phyloP scores from a whole-genome alignment of 768 basidiomycete species.

The Suillus sp. region DNA sequence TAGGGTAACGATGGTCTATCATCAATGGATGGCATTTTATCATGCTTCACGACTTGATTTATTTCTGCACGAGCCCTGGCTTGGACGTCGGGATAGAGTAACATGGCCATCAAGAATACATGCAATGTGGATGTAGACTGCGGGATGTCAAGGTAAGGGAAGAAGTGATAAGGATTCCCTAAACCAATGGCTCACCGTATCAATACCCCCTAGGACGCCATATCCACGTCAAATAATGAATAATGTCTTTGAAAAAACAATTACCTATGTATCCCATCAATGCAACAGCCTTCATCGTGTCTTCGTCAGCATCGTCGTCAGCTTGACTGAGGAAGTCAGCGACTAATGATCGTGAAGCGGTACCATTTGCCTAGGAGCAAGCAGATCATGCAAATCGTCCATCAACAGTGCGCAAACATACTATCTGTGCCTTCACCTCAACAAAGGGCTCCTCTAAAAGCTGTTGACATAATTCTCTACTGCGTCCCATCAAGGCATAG shows the following conservation, averaged over 20 bases:
- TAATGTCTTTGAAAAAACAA: too few relatives aligned
- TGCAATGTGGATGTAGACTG: constrained; percentile 23
- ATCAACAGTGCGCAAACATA: not conserved
- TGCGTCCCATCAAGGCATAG: not conserved
- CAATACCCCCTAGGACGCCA: not conserved
- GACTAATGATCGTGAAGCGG: not conserved
- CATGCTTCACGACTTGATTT: constrained; percentile 25
- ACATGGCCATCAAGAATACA: constrained; percentile 32
- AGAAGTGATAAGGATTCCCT: constrained; percentile 24
- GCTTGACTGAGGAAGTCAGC: constrained; percentile 2
- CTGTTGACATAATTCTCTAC: not conserved
- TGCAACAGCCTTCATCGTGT: constrained; percentile 2
- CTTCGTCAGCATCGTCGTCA: not conserved
- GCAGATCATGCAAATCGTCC: too few relatives aligned
- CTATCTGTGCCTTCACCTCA: not conserved
- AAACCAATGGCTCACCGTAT: not conserved
- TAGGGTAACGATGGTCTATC: constrained; percentile 16
- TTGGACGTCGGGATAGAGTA: constrained; percentile 32
- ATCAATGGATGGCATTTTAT: constrained; percentile 21
- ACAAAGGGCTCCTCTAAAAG: not conserved
- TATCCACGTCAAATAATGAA: not conserved
- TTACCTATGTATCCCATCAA: constrained; percentile 3
- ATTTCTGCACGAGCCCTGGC: constrained; percentile 29
- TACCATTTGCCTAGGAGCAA: constrained; percentile 2
- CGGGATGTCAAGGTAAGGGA: constrained; percentile 24